A percentile compares a stretch with the other conserved stretches of the same genome.
Evolutionary conservation across 192 early-diverging fungal species (phyloP).

Genomic region (Cladochytrium replicatum): DNA sequence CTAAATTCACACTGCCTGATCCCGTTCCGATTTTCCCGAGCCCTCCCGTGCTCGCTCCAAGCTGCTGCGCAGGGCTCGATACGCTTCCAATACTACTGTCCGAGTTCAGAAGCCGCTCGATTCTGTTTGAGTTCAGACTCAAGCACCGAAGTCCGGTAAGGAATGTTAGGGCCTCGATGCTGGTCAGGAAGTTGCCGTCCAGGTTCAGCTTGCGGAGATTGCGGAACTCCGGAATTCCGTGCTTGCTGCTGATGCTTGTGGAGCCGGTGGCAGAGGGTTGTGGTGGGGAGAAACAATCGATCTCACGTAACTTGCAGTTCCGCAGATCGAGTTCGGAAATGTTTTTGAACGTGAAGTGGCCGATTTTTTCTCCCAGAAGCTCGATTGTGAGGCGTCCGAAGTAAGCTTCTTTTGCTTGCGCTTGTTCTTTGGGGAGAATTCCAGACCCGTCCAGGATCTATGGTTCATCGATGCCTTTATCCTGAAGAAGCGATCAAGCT

Average conservation of each 20-base stretch:
- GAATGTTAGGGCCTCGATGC: slow-evolving; percentile 35
- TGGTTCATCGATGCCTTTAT: neutral
- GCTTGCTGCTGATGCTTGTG: too few species aligned
- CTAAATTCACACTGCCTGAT: neutral
- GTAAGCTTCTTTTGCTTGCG: slow-evolving; percentile 39
- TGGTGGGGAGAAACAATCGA: slow-evolving; percentile 47
- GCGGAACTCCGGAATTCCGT: slow-evolving; percentile 30
- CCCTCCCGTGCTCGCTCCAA: neutral
- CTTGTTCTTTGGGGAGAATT: slow-evolving; percentile 42
- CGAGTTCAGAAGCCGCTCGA: slow-evolving; percentile 36
- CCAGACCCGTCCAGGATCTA: slow-evolving; percentile 48
- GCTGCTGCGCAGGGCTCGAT: slow-evolving; percentile 9
- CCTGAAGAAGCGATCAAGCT: too few species aligned
- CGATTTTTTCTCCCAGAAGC: slow-evolving; percentile 49
- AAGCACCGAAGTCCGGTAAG: slow-evolving; percentile 32
- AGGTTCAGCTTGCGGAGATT: slow-evolving; percentile 46
- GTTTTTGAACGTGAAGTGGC: slow-evolving; percentile 40
- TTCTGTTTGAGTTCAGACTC: slow-evolving; percentile 41
- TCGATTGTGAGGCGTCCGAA: slow-evolving; percentile 50
- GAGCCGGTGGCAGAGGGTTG: slow-evolving; percentile 8
- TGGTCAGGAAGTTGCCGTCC: slow-evolving; percentile 44
- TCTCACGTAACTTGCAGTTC: slow-evolving; percentile 52
- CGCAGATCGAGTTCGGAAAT: slow-evolving; percentile 50
- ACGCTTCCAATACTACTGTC: too few species aligned
- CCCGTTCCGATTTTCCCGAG: slow-evolving; percentile 12